These are phyloP conservation scores for Camellia lanceoleosa DNA, from an alignment of 148 eudicot species.

Conservation along the genomic window DNA sequence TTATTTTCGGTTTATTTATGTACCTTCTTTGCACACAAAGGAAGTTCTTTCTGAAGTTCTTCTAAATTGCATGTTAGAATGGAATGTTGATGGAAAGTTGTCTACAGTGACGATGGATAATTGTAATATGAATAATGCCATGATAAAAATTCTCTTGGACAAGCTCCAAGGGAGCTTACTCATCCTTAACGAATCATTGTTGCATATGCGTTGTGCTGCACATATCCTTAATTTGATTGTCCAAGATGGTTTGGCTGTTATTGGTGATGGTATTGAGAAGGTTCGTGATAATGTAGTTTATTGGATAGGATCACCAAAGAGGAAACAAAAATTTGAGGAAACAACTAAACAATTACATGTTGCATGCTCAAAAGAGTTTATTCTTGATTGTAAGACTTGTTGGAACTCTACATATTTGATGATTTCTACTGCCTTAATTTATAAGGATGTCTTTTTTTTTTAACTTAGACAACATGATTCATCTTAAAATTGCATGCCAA, in stretches of 20 bases:
- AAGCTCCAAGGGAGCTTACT: not conserved
- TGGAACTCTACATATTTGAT: no score
- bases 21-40: not conserved
- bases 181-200: not conserved
- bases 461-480: no score
- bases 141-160: not conserved
- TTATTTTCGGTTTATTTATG: not conserved
- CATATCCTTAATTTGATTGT: not conserved
- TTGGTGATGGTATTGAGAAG: not conserved
- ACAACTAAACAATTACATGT: not conserved
- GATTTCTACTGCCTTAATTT: no score
- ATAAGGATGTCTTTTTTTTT: no score
- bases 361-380: not conserved
- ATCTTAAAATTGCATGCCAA: no score
- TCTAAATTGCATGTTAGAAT: not conserved
- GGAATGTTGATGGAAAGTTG: conserved; percentile 1
- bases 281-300: not conserved
- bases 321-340: not conserved
- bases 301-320: not conserved
- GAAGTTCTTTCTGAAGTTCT: not conserved
- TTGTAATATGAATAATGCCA: not conserved
- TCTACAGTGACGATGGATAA: not conserved
- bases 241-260: not conserved
- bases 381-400: not conserved
- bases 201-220: not conserved